These are phyloP conservation scores for Reticulascus tulasneorum DNA, from an alignment of 2,329 filamentous ascomycete species.

Conservation along the genomic window DNA sequence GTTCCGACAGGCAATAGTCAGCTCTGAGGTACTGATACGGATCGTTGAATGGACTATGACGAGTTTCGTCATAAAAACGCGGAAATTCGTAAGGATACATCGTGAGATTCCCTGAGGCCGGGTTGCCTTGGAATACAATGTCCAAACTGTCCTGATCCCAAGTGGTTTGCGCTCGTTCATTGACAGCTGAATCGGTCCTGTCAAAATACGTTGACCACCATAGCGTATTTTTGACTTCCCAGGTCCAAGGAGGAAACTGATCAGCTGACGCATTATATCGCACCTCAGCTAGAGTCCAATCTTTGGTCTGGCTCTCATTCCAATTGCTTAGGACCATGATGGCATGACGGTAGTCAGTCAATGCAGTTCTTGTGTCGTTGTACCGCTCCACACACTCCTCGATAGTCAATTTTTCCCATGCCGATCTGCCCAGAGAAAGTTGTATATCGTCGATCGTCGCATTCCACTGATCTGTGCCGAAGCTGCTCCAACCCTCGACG, in stretches of 20 bases:
- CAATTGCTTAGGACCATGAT: too few relatives aligned
- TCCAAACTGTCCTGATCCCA: constrained; percentile 3
- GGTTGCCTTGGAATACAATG: neutral
- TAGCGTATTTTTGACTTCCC: too few relatives aligned
- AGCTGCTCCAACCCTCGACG: constrained; percentile 1
- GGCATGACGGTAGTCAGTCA: too few relatives aligned
- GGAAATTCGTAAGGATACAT: neutral
- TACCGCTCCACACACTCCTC: neutral
- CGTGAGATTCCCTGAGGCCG: neutral
- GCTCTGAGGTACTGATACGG: neutral
- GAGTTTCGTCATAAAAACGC: neutral
- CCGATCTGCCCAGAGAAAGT: neutral
- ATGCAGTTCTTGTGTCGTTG: neutral
- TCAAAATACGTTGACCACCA: too few relatives aligned
- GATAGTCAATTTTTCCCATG: neutral
- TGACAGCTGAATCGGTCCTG: neutral
- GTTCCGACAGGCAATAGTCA: constrained; percentile 4
- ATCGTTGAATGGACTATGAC: neutral
- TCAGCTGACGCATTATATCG: too few relatives aligned
- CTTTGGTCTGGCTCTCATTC: too few relatives aligned
- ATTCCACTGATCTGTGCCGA: neutral
- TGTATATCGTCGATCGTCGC: neutral
- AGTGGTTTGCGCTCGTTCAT: constrained; percentile 1
- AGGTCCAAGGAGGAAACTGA: too few relatives aligned
- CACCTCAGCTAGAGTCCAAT: too few relatives aligned